phyloP scores from a whole-genome alignment of 768 basidiomycete species.

The Phanerochaete carnosa region DNA sequence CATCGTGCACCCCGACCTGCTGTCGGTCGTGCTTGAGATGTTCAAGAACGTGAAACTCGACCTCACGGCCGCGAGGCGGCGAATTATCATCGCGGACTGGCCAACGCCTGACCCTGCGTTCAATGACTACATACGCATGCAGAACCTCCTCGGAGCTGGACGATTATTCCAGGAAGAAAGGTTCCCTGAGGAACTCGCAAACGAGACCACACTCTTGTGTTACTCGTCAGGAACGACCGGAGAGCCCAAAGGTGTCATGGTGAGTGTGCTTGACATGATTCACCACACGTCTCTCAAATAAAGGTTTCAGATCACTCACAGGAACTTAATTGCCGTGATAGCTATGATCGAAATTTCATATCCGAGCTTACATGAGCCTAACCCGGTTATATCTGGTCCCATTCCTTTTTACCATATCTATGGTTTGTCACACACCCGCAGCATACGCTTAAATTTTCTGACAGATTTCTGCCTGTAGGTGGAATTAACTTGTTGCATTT shows the following conservation, averaged over 20 bases:
- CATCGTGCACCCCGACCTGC: constrained; percentile 60
- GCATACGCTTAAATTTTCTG: neutral
- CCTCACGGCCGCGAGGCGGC: constrained; percentile 43
- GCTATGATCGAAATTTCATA: constrained; percentile 47
- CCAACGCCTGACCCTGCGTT: constrained; percentile 17
- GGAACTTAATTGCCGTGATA: constrained; percentile 61
- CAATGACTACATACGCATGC: constrained; percentile 35
- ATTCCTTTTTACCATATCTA: constrained; percentile 60
- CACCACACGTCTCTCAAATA: neutral
- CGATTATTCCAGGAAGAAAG: constrained; percentile 48
- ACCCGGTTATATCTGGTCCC: constrained; percentile 58
- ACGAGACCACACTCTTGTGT: constrained; percentile 64
- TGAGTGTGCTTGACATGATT: constrained; percentile 7
- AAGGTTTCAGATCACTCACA: constrained; percentile 48
- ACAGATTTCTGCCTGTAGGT: constrained; percentile 34
- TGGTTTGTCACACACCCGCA: constrained; percentile 22
- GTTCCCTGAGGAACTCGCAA: constrained; percentile 47
- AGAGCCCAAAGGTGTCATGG: constrained; percentile 67
- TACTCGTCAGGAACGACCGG: constrained; percentile 74
- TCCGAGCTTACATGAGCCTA: constrained; percentile 33
- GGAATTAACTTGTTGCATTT: constrained; percentile 61
- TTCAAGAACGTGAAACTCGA: constrained; percentile 48
- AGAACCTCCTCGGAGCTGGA: constrained; percentile 49
- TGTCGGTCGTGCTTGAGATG: constrained; percentile 54
- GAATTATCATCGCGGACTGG: constrained; percentile 52